Evolutionary conservation across 1,284 basidiomycete species (phyloP), one percentile per base, ranked within the genome.

Genomic region (Pyrrhoderma noxium): DNA sequence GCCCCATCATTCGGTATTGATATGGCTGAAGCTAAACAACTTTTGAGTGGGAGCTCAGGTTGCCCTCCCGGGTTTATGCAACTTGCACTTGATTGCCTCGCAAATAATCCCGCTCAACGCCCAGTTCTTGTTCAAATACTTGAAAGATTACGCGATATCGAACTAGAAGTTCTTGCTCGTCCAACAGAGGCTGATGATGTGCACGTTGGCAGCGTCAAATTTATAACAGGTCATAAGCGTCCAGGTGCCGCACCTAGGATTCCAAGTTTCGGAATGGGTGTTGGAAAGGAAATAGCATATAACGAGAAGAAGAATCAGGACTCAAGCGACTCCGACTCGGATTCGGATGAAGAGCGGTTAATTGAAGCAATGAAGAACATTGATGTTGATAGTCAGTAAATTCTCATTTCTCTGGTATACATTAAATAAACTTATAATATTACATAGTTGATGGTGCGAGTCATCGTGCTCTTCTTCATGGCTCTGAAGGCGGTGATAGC

Each of bases 131-230:
- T 85, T 14, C 73, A 79, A 35, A 85, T 97, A 43, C 75, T 98
- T 7, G 76, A 79, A 3, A 74, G 83, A 3, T 71, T 97, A 7
- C 73, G 83, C 18, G 72, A 72, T 2, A 92, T 96, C 46, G 93
- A 97, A 66, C 75, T 79, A 0, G 85, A 93, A 57, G 80, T 94
- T 2, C 70, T 93, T 3, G 68, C 75, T n/a, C 74, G 85, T 7
- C 75, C 82, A 0, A 71, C 71, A 25, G 81, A 84, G 56, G 74
- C 73, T 2, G 77, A 79, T 36, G 82, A 86, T 55, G 72, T 81
- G 42, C 86, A 94, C 66, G 79, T 96, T 22, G 93, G 94, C 1
- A 93, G 87, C 56, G 72, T 95, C 65, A 85, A 82, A 59, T 88
- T 89, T 57, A 79, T 87, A 70, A 80, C 78, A 0, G 76, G 77